Conservation (phyloP, 2,329 filamentous ascomycete species). For the Lomentospora prolificans region DNA sequence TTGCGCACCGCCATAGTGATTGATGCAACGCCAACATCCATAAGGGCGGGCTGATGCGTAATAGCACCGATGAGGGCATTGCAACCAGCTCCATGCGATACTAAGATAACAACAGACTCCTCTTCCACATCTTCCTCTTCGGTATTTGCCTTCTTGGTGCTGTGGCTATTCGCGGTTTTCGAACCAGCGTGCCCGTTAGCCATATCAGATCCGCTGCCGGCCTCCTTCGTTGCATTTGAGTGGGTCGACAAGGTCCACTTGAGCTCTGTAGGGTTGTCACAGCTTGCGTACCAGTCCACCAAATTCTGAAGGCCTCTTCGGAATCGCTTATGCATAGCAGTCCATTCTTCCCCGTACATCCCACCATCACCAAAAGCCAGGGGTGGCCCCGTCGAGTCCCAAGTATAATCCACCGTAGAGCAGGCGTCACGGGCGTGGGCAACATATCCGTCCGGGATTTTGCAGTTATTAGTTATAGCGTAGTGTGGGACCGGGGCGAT, state of each 20-base stretch:
- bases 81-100: slow-evolving; percentile 92
- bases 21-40: slow-evolving; percentile 84
- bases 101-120: slow-evolving; percentile 73
- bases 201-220: slow-evolving; percentile 21
- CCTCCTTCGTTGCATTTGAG: slow-evolving; percentile 21
- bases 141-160: slow-evolving; percentile 15
- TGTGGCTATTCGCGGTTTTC: slow-evolving; percentile 12
- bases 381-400: slow-evolving; percentile 79
- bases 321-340: slow-evolving; percentile 86
- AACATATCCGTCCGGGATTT: slow-evolving; percentile 81
- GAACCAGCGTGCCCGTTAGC: slow-evolving; percentile 10
- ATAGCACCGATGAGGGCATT: slow-evolving; percentile 91
- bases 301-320: slow-evolving; percentile 67
- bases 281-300: slow-evolving; percentile 69
- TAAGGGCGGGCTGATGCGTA: slow-evolving; percentile 80
- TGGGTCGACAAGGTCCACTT: slow-evolving; percentile 28
- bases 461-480: slow-evolving; percentile 67
- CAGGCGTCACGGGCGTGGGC: slow-evolving; percentile 84
- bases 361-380: slow-evolving; percentile 83
- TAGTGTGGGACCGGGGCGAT: slow-evolving; percentile 71
- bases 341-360: slow-evolving; percentile 87
- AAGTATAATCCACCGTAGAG: slow-evolving; percentile 80
- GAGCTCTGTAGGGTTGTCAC: slow-evolving; percentile 40
- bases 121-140: slow-evolving; percentile 52
- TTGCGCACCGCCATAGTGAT: slow-evolving; percentile 77